A percentile compares a stretch with the other conserved stretches of the same genome.
These are phyloP conservation scores for Mortierella alpina DNA, from an alignment of 192 early-diverging fungal genomes.

Conservation along the genomic window DNA sequence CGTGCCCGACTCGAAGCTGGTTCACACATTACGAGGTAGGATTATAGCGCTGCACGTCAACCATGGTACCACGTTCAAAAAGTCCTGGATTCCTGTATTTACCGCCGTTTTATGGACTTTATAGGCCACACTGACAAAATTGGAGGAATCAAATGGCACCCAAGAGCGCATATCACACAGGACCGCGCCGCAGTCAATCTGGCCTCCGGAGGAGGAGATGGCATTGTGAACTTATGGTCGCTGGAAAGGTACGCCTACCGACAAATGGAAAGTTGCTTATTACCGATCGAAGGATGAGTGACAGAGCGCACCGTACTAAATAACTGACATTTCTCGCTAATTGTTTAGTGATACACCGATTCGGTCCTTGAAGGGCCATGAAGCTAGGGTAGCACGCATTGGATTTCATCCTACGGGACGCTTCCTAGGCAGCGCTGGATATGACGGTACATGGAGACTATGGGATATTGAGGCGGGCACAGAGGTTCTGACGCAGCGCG, in stretches of 20 bases:
- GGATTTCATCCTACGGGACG: slow-evolving; percentile 91
- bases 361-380: slow-evolving; percentile 83
- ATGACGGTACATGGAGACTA: slow-evolving; percentile 95
- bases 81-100: neutral
- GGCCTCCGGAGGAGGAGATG: slow-evolving; percentile 87
- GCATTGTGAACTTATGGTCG: slow-evolving; percentile 84
- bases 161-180: slow-evolving; percentile 73
- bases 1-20: slow-evolving; percentile 76
- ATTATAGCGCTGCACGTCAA: neutral
- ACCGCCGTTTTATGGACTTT: neutral
- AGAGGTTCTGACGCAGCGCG: slow-evolving; percentile 92
- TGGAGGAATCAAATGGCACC: slow-evolving; percentile 91
- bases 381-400: slow-evolving; percentile 84
- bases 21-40: slow-evolving; percentile 64
- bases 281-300: no score
- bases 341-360: slow-evolving; percentile 74
- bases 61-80: neutral
- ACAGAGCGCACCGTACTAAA: neutral
- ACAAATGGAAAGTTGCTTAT: no score
- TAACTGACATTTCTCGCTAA: neutral
- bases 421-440: slow-evolving; percentile 79
- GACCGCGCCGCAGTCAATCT: slow-evolving; percentile 73
- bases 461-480: slow-evolving; percentile 86
- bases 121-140: slow-evolving; percentile 89
- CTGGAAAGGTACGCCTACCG: slow-evolving; percentile 68